These are phyloP conservation scores for Rheum nobile DNA, from an alignment of 148 eudicot genomes.

Conservation along the genomic window DNA sequence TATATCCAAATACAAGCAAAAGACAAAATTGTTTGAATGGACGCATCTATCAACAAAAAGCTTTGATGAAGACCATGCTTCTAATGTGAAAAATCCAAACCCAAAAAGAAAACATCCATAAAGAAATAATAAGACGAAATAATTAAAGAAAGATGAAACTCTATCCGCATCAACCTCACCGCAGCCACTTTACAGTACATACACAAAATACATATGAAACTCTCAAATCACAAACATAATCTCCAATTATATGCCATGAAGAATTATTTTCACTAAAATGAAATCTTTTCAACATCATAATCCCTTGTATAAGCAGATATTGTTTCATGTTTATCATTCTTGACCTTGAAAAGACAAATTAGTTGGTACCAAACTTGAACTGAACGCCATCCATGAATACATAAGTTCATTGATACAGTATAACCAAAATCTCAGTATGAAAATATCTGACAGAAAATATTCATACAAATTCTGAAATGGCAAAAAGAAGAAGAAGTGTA, in stretches of 20 bases:
- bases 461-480: slow-evolving; percentile 9
- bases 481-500: neutral
- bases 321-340: too few relatives aligned
- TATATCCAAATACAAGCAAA: neutral
- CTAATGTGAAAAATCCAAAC: neutral
- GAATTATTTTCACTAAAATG: too few relatives aligned
- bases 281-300: too few relatives aligned
- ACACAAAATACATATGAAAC: neutral
- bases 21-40: neutral
- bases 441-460: neutral
- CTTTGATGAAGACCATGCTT: slow-evolving; percentile 6
- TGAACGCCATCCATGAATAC: neutral
- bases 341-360: too few relatives aligned
- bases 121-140: neutral
- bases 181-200: slow-evolving; percentile 48
- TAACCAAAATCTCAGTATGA: neutral
- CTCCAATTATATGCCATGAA: neutral
- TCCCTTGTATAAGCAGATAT: neutral
- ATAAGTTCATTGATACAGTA: neutral
- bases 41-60: neutral
- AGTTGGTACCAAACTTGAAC: neutral
- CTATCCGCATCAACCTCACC: slow-evolving; percentile 94
- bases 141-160: slow-evolving; percentile 15
- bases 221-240: neutral
- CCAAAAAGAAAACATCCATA: neutral